phyloP scores from a whole-genome alignment of 202 grass and related monocot genomes.

The Setaria italica region DNA sequence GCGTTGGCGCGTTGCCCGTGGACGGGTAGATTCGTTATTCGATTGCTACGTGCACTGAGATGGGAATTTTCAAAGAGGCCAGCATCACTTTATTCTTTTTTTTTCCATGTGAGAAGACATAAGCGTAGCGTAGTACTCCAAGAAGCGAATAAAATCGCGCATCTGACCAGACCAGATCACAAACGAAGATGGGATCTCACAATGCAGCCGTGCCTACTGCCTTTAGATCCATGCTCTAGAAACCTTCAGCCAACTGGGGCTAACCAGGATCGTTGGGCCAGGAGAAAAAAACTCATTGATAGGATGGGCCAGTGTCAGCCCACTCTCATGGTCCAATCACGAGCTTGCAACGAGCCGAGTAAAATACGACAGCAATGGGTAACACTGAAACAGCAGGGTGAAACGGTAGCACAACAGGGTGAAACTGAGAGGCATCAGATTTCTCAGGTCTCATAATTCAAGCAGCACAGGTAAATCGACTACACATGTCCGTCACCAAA shows the following conservation, averaged over 20 bases:
- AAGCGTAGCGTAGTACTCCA: neutral
- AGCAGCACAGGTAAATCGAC: neutral
- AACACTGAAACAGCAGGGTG: neutral
- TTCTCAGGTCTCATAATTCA: slow-evolving; percentile 5
- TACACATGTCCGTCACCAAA: slow-evolving; percentile 1
- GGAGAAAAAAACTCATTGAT: neutral
- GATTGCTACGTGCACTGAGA: slow-evolving; percentile 36
- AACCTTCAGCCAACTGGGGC: neutral
- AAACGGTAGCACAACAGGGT: neutral
- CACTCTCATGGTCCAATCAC: neutral
- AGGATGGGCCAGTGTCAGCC: neutral
- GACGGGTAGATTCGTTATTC: slow-evolving; percentile 23
- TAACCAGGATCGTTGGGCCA: neutral
- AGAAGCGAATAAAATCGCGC: slow-evolving; percentile 14
- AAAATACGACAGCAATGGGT: neutral
- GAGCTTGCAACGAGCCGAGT: neutral
- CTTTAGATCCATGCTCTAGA: neutral
- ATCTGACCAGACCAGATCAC: neutral
- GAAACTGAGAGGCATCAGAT: neutral
- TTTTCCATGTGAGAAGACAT: neutral
- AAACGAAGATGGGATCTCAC: neutral
- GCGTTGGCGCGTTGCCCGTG: neutral
- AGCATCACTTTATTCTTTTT: neutral
- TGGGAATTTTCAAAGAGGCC: neutral
- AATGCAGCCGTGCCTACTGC: neutral